Conservation (phyloP, 352 stramenopile genomes). For the Blastocystis sp. region DNA sequence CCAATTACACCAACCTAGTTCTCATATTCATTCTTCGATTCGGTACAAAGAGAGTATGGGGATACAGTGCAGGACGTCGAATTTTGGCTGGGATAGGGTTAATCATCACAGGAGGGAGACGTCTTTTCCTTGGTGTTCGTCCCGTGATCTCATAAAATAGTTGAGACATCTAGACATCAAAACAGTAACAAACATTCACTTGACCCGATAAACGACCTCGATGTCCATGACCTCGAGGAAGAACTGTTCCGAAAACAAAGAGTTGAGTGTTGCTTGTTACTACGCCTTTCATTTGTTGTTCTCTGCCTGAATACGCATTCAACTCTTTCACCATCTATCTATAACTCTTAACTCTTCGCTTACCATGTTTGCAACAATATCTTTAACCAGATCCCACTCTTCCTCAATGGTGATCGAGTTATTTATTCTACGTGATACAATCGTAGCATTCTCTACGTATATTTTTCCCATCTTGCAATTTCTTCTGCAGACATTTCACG, state of each 20-base stretch:
- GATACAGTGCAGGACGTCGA: neutral
- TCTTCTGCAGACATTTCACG: neutral
- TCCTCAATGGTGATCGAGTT: slow-evolving; percentile 4
- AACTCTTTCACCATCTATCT: slow-evolving; percentile 42
- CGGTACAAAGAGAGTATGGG: neutral
- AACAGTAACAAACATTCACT: neutral
- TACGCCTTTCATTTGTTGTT: slow-evolving; percentile 35
- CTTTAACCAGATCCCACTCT: neutral
- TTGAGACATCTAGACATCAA: slow-evolving; percentile 1
- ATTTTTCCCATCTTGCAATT: neutral
- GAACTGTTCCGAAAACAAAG: neutral
- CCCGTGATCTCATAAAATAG: slow-evolving; percentile 45
- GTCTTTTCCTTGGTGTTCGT: neutral
- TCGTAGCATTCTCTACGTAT: neutral
- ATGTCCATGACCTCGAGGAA: slow-evolving; percentile 36
- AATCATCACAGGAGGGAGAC: neutral
- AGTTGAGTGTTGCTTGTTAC: neutral
- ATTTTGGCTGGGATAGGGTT: neutral
- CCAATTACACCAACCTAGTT: slow-evolving; percentile 8
- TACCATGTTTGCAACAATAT: slow-evolving; percentile 19
- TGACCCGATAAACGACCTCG: slow-evolving; percentile 24
- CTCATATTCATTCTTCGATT: neutral
- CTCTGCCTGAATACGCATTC: slow-evolving; percentile 2
- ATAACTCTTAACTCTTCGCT: too few relatives aligned
- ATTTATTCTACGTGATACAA: neutral